Conservation (phyloP, 1,284 basidiomycete genomes). For the Salmacisia buchloeana region DNA sequence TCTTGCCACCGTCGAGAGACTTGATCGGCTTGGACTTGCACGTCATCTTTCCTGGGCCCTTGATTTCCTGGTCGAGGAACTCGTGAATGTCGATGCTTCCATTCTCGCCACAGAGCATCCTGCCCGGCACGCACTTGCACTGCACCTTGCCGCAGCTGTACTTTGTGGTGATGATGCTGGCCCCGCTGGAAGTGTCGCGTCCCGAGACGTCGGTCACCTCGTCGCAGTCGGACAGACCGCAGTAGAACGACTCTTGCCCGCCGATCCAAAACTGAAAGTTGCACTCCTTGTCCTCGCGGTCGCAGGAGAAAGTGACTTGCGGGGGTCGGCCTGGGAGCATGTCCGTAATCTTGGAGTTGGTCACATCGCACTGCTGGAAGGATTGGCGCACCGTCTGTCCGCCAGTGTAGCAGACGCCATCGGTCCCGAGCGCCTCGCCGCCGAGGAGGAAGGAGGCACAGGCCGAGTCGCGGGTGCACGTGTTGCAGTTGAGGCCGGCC, state of each 20-base stretch:
- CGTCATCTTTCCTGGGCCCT: conserved; percentile 79
- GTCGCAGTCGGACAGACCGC: conserved; percentile 67
- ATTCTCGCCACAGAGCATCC: conserved; percentile 91
- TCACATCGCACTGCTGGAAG: conserved; percentile 96
- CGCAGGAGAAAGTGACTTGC: conserved; percentile 76
- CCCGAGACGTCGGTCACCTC: conserved; percentile 52
- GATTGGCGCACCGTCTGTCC: conserved; percentile 85
- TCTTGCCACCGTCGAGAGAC: conserved; percentile 47
- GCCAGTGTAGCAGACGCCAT: conserved; percentile 90
- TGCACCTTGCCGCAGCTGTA: conserved; percentile 65
- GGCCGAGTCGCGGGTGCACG: conserved; percentile 24
- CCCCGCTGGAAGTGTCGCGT: background rate
- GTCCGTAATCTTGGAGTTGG: conserved; percentile 78
- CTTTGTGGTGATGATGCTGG: conserved; percentile 11
- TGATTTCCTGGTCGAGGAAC: conserved; percentile 82
- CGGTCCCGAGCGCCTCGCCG: conserved; percentile 50
- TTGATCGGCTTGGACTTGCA: conserved; percentile 59
- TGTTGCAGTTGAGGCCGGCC: conserved; percentile 80
- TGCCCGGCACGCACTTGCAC: conserved; percentile 82
- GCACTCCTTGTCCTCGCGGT: conserved; percentile 25
- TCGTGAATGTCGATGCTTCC: conserved; percentile 96
- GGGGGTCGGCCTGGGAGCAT: conserved; percentile 81
- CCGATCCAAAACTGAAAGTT: conserved; percentile 77
- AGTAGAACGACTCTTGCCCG: conserved; percentile 89
- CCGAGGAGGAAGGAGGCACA: conserved; percentile 30